Evolutionary conservation across 208 protist genomes (phyloP).

Genomic region (Trypanosoma platydactyli): DNA sequence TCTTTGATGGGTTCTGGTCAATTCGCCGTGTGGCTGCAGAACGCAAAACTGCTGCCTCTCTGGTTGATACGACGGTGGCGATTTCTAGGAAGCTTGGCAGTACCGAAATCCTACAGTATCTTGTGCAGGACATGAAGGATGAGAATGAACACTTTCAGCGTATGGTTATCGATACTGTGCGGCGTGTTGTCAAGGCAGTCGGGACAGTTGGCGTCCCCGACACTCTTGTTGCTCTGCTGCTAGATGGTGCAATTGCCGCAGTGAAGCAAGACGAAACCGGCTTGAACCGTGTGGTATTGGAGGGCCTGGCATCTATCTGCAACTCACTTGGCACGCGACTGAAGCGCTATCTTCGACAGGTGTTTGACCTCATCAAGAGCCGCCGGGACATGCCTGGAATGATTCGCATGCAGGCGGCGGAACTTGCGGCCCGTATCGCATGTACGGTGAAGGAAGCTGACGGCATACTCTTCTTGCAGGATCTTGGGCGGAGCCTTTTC

Average conservation of each 20-base stretch:
- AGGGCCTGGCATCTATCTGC: constrained; percentile 94
- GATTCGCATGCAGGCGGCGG: constrained; percentile 96
- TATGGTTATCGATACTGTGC: constrained; percentile 94
- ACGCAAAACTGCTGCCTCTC: constrained; percentile 86
- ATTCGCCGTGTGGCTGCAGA: constrained; percentile 96
- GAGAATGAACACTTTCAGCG: constrained; percentile 97
- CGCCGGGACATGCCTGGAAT: constrained; percentile 94
- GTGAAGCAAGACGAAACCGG: constrained; percentile 97
- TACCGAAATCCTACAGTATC: constrained; percentile 88
- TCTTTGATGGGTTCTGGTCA: constrained; percentile 95
- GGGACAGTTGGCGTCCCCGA: constrained; percentile 92
- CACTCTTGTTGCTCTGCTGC: constrained; percentile 92
- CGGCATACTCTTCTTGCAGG: constrained; percentile 93
- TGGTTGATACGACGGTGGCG: constrained; percentile 97
- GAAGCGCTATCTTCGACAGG: constrained; percentile 94
- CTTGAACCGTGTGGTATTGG: constrained; percentile 78
- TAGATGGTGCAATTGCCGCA: constrained; percentile 97
- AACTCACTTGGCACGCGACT: constrained; percentile 92
- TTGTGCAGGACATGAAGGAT: constrained; percentile 98
- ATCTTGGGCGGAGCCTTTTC: constrained; percentile 97
- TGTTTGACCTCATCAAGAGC: constrained; percentile 96
- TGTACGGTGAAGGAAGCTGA: constrained; percentile 94
- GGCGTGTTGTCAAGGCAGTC: constrained; percentile 70
- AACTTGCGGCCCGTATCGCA: constrained; percentile 96
- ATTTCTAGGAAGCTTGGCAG: constrained; percentile 96